Evolutionary conservation across 2,329 filamentous ascomycete genomes (phyloP).

Genomic region (Claviceps humidiphila): DNA sequence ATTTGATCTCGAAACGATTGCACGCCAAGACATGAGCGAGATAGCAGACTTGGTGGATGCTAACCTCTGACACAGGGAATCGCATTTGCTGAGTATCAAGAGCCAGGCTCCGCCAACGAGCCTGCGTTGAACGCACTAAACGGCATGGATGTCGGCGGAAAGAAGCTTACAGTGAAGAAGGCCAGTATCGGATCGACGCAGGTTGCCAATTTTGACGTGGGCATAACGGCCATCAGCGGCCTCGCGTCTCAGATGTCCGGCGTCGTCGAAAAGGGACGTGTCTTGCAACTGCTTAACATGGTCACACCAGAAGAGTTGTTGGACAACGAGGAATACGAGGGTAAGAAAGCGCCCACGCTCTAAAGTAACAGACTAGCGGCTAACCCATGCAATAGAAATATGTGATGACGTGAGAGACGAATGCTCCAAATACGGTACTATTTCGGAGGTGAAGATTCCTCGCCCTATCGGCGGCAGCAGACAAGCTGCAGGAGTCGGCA

Average conservation of each 20-base stretch:
- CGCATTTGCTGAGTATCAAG: constrained; percentile 89
- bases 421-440: constrained; percentile 76
- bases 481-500: constrained; percentile 81
- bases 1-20: neutral
- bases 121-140: constrained; percentile 85
- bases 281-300: constrained; percentile 95
- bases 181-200: constrained; percentile 93
- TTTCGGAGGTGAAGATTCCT: constrained; percentile 86
- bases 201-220: constrained; percentile 81
- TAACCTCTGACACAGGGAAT: constrained; percentile 52
- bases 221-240: constrained; percentile 95
- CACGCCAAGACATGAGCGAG: neutral
- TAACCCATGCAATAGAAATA: constrained; percentile 54
- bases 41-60: constrained; percentile 16
- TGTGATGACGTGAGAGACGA: constrained; percentile 89
- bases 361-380: neutral
- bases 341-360: constrained; percentile 31
- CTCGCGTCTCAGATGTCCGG: constrained; percentile 78
- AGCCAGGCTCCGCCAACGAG: constrained; percentile 56
- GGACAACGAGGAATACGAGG: constrained; percentile 90
- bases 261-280: constrained; percentile 67
- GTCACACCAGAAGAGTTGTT: constrained; percentile 90
- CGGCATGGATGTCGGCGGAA: constrained; percentile 83
- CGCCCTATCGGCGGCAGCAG: constrained; percentile 71
- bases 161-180: constrained; percentile 70